Evolutionary conservation across 1,284 basidiomycete species (phyloP), one percentile per base, ranked within the genome.

Genomic region (Bjerkandera adusta): DNA sequence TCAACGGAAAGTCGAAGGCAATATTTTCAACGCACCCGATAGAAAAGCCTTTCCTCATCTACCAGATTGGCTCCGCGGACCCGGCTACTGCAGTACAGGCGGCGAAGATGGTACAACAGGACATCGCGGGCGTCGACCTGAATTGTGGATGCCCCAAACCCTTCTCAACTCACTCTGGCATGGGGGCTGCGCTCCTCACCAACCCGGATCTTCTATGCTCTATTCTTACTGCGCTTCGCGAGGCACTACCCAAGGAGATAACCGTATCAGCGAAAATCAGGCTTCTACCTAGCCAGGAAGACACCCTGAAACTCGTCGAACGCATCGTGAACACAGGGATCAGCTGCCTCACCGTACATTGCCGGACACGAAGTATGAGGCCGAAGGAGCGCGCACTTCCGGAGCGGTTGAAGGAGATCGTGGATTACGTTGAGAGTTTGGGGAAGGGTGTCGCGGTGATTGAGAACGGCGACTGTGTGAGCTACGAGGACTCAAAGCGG

Each of bases 91-190:
- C 97, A 3, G 91, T 95, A 1, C 77, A 94, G 69, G 96, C 97
- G 0, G 93, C 96, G 16, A 81, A 86, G 61, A 80, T 76, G 0
- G 91, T 99, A 36, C 77, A 87, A 64, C 75, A 90, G 43, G 97
- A 99, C 61, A 86, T 99, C 13, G 85, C 93, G 0, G 97, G 95
- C 16, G 80, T 99, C 59, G 94, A 96, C 65, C 81, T 97, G 53
- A 97, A 96, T 65, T 97, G 94, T 59, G 97, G 92, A 1, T 95
- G 92, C 63, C 94, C 94, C 0, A 97, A 97, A 61, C 89, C 93
- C 1, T 99, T 99, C 68, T 96, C 92, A 16, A 94, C 94, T 0
- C 90, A 94, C 58, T 73, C 86, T 0, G 96, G 97, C 1, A 98
- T 99, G 95, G 97, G 97, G 15, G 95, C 97, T 1, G 95, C 93